Evolutionary conservation across 371 early-diverging fungal genomes (phyloP), one percentile per base, ranked within the genome.

Genomic region (Mucor lusitanicus): DNA sequence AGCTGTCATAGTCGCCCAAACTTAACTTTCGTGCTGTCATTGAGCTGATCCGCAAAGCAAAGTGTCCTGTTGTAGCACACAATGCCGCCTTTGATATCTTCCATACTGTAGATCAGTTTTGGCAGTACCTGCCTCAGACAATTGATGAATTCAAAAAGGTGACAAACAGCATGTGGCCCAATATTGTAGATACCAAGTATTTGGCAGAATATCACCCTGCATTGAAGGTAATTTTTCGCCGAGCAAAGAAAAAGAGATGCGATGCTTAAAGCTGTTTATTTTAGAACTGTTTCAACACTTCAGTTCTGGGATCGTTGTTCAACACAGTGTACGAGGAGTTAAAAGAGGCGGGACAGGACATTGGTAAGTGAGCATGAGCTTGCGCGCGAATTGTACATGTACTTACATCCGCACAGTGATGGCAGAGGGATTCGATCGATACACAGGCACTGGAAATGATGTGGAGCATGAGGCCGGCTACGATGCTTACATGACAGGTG

Each of bases 401-500:
- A 37, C 44, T 53, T 25, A 54, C 19, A 28, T 25, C 2, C 27
- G 13, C 11, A 35, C 55, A 79, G 82, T 59, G 0, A 72, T 81
- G 71, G 77, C 65, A 0, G 50, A 73, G 56, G 78, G 71, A 12
- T 83, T 72, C 59, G 75, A 75, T 50, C 58, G 84, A 32, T 83
- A 83, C 63, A 59, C 40, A 4, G 57, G 60, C 32, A 27, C 37
- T 8, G 70, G 67, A 23, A 69, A 73, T 8, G 67, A 71, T 7
- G 72, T 67, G 0, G 79, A 84, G 59, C 97, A 97, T 72, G 95
- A 97, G 73, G 97, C 97, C 15, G 97, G 94, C 3, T 97, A 89
- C 72, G 97, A 97, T 74, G 92, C 96, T 0, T 94, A 91, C 62
- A 84, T 90, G 71, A 96, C 97, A 5, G 97, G 97, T 9, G 80